Evolutionary conservation across 2,329 filamentous ascomycete genomes (phyloP).

Genomic region (Beauveria asiatica): DNA sequence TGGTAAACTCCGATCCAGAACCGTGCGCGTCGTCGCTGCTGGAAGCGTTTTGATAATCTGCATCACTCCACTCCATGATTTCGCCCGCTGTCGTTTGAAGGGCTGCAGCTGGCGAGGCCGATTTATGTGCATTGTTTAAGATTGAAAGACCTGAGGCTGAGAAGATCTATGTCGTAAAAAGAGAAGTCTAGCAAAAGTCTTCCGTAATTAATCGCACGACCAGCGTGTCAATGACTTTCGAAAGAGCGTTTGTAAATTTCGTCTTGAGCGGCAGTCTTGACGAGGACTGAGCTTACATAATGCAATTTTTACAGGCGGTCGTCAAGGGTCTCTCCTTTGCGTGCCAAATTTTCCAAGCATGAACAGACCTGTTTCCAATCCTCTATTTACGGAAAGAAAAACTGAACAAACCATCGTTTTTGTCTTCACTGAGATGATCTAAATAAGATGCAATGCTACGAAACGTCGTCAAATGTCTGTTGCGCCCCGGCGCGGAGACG

Average conservation of each 20-base stretch:
- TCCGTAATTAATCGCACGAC: not conserved
- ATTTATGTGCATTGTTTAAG: not conserved
- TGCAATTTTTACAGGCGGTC: not conserved
- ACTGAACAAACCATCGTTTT: not conserved
- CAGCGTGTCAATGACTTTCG: not conserved
- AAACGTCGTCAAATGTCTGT: slow-evolving; percentile 20
- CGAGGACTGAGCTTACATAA: slow-evolving; percentile 4
- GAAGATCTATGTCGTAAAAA: too few relatives aligned
- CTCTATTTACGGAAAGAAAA: not conserved
- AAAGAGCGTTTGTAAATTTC: not conserved
- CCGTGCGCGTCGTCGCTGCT: not conserved
- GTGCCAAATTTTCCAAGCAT: not conserved
- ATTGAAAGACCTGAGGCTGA: not conserved
- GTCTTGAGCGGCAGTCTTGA: not conserved
- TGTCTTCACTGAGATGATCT: not conserved
- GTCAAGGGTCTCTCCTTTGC: not conserved
- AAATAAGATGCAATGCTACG: slow-evolving; percentile 31
- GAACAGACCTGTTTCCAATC: not conserved
- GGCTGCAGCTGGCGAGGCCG: not conserved
- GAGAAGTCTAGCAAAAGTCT: not conserved
- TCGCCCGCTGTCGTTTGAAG: slow-evolving; percentile 6
- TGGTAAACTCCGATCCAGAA: slow-evolving; percentile 1
- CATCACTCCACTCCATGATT: slow-evolving; percentile 8
- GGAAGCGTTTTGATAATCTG: not conserved
- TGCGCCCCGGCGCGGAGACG: slow-evolving; percentile 14